Base-by-base conservation (phyloP, 2,329 filamentous ascomycete genomes). In the Aspergillus fijiensis region DNA sequence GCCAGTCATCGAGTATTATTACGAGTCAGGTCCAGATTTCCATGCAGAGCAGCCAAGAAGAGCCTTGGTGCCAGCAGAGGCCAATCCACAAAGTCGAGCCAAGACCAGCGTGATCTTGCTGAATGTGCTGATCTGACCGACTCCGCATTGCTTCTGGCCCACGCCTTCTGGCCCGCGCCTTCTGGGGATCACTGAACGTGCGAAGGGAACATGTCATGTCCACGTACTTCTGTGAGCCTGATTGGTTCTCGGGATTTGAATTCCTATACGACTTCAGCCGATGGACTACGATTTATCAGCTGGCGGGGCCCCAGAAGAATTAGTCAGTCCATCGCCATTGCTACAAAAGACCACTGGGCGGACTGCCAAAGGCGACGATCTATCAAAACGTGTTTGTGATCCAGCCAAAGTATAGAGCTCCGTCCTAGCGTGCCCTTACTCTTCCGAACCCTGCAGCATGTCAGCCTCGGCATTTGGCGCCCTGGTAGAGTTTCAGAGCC, bases 401-500 rank as follows among this genome's bases (percentile, higher is more conserved):
- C n/a, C 39, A 31, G 16, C 16, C 27, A 49, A 33, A 33, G n/a
- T 23, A n/a, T 5, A 29, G n/a, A 31, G n/a, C 3, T 42, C n/a
- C 19, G 39, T 19, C 39, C 39, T 19, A 19, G n/a, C 39, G 39
- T 45, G 14, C 27, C 3, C 16, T 49, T 27, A 49, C 16, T 35
- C 21, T 16, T 21, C 47, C 19, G 5, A 12, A 6, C 9, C 27
- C 5, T 27, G 31, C 60, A 74, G 42, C 19, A 79, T 79, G 75
- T 65, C 75, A 49, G 64, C 75, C 12, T 70, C 61, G 23, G 65
- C 64, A 12, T 69, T 81, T 25, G 76, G 76, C 21, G 71, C 74
- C 21, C 67, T 81, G 27, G 70, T 82, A 55, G 73, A 79, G 50
- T 75, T 82, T 27, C 77, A 82, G 47, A 72, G 74, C 54, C 60